phyloP scores from a whole-genome alignment of 1,284 basidiomycete genomes.

The Microbotryum silenes-acaulis region DNA sequence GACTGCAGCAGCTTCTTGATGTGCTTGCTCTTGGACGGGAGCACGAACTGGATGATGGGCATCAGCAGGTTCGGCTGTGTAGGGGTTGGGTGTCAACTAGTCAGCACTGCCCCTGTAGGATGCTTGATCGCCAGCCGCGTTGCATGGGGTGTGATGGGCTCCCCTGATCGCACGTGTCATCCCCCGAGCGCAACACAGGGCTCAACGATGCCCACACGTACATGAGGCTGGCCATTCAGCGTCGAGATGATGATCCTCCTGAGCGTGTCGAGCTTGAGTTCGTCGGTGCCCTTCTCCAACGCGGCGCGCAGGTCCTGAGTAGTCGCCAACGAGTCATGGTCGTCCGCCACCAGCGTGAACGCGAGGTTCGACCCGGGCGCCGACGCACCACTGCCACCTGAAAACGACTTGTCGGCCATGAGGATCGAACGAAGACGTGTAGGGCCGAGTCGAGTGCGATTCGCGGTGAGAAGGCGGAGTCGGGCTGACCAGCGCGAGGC shows the following conservation, averaged over 20 bases:
- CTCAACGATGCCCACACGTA: slow-evolving; percentile 26
- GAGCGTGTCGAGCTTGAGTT: slow-evolving; percentile 94
- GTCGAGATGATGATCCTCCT: slow-evolving; percentile 91
- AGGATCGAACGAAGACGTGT: no score
- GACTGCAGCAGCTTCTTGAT: slow-evolving; percentile 86
- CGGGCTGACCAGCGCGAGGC: no score
- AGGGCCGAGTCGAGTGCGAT: no score
- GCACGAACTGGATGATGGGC: slow-evolving; percentile 96
- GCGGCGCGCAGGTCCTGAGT: slow-evolving; percentile 73
- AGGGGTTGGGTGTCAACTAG: neutral
- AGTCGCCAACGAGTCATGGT: slow-evolving; percentile 58
- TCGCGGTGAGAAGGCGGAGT: no score
- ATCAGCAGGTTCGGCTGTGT: slow-evolving; percentile 58
- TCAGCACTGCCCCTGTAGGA: neutral
- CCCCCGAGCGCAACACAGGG: no score
- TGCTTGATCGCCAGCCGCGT: neutral
- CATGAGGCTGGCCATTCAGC: slow-evolving; percentile 80
- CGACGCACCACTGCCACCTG: neutral
- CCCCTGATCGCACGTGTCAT: neutral
- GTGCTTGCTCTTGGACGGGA: slow-evolving; percentile 92
- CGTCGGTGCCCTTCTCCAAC: slow-evolving; percentile 93
- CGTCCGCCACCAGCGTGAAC: slow-evolving; percentile 32
- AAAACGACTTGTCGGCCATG: no score
- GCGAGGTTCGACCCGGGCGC: neutral
- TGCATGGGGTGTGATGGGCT: neutral